Base-by-base conservation (phyloP, 2,329 filamentous ascomycete species). In the Alternaria atra region DNA sequence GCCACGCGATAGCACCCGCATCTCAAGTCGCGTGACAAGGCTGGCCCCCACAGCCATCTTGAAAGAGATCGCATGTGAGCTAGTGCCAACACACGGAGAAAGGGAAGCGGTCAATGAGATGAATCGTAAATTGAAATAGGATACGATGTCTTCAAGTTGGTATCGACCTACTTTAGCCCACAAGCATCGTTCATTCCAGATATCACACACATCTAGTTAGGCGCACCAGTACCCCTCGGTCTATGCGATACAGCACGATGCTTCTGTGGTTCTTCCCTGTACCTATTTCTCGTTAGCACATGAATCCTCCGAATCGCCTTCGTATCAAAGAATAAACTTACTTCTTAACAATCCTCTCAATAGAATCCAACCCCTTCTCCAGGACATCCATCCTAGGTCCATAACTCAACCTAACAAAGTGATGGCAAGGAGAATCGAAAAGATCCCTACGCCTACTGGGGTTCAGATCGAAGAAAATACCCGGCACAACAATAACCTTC, bases 401-500 rank as follows among this genome's bases (percentile, higher is more conserved):
- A 43, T 81, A 81, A 35, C 77, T 80, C 60, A 81, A 52, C 13
- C 79, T 56, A 17, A 81, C 79, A 67, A 79, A 81, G 65, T 80
- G 82, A 81, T 98, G 94, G 81, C 94, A 97, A 61, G 94, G 94
- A 69, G 89, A 92, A 81, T 98, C 94, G 69, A 98, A 98, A 69
- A 98, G 80, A 79, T 98, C 94, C 77, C 94, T 86, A 67, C 94
- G 87, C 78, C 93, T 91, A 35, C 91, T 90, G 4, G 94, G 94
- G 82, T 98, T 98, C 66, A 98, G 81, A 74, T 98, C 94, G 78
- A 98, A 98, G 86, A 98, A 98, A 79, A 98, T 98, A 61, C 94
- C 94, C 0, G 94, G 94, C 5, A 98, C 94, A 17, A 97, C 93
- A 74, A 97, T 97, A 68, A 96, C 92, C 85, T 96, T 96, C 84